Base-by-base conservation (phyloP, 306 rosid species). In the Hippophae tibetana region DNA sequence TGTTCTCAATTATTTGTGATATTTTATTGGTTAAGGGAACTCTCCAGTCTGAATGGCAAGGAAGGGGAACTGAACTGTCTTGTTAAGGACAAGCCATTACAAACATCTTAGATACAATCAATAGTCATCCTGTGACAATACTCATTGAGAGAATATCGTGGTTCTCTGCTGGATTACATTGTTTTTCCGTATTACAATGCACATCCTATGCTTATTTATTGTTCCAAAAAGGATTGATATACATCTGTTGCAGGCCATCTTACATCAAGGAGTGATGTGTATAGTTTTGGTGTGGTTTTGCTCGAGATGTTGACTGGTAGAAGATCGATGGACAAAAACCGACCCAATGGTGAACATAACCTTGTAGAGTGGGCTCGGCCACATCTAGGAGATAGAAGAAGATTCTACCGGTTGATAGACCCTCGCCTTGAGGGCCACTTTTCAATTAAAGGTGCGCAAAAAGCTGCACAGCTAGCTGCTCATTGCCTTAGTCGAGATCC, bases 321-420 rank as follows among this genome's bases (percentile, higher is more conserved):
- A 85, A 85, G 97, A 82, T 90, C 97, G 14, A 90, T 90, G 97
- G 97, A 90, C 72, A 90, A 90, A 78, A 80, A 87, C 71, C 71
- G 97, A 47, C 97, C 97, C 58, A 82, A 87, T 10, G 97, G 97
- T 6, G 96, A 90, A 52, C 97, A 90, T 64, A 90, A 90, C 69
- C 96, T 90, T 46, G 97, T 90, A 50, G 97, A 87, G 71, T 90
- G 97, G 97, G 96, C 97, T 66, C 85, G 97, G 59, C 97, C 97
- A 5, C 80, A 87, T 79, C 82, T 90, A n/a, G 89, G 89, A 13
- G 97, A 90, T 66, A 81, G 86, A 75, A 87, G 81, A 70, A 85
- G 86, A 69, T 90, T 90, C 85, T 87, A 90, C 66, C 71, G 87
- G 42, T 65, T 90, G 76, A 81, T 90, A 56, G 97, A 90, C 74